Evolutionary conservation across 2,329 filamentous ascomycete species (phyloP), one percentile per base, ranked within the genome.

Genomic region (Seiridium unicorne): DNA sequence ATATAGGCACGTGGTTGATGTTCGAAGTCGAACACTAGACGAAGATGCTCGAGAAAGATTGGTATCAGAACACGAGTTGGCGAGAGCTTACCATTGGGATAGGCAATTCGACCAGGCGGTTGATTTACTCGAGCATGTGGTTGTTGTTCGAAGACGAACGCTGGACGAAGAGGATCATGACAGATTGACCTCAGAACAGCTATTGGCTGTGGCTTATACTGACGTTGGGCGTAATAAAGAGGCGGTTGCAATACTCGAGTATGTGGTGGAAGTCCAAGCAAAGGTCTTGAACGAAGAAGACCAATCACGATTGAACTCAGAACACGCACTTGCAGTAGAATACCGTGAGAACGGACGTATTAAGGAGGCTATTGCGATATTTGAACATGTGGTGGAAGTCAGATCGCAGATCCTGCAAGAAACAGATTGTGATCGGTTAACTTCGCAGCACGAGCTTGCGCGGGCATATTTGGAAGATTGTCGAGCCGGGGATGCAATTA

Each of bases 271-370:
- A 6, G 8, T 58, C 8, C 1, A 13, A 8, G 44, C 35, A n/a
- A 44, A 11, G 7, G 46, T 26, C 7, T 9, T 46, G 1, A 4
- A 1, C 32, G 42, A 62, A 38, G 7, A 51, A 5, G 32, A 62
- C 26, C n/a, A 6, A 1, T 2, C 3, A n/a, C 48, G 47, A 47
- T 35, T 62, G 1, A 2, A 1, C 1, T 57, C 53, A 8, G 26
- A 60, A 5, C 9, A 57, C 38, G 56, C n/a, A 31, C 61, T 71
- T 10, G 68, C 67, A 38, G 51, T 26, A 2, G 66, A 65, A 60
- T 69, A 69, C 32, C 3, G 38, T 36, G 1, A n/a, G 3, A n/a
- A 56, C n/a, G 4, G 49, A n/a, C 62, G 31, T 10, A 38, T 51
- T 26, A 40, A 58, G 32, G 51, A 66, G 59, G 64, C 64, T 49